Evolutionary conservation across 1,284 basidiomycete genomes (phyloP).

Genomic region (Cryptococcus sp.): DNA sequence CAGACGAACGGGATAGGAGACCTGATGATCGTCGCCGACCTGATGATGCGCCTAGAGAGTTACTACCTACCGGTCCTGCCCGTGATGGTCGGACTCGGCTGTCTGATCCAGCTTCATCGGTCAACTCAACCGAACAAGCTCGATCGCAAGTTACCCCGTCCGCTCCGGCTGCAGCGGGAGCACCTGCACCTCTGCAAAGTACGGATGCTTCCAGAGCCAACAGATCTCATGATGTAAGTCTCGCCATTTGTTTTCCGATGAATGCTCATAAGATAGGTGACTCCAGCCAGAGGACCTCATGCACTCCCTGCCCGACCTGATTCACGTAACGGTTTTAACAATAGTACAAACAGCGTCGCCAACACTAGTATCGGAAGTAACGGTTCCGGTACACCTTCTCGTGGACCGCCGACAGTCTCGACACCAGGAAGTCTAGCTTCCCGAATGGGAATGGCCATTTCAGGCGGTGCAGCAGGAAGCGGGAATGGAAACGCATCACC

Average conservation of each 20-base stretch:
- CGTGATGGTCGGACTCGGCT: too few species aligned
- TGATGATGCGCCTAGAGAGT: not conserved
- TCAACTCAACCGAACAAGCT: not conserved
- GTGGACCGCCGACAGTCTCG: not conserved
- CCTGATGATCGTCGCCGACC: not conserved
- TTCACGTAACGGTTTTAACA: not conserved
- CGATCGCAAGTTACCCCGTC: not conserved
- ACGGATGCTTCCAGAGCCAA: conserved; percentile 25
- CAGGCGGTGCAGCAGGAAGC: not conserved
- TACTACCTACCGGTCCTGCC: not conserved
- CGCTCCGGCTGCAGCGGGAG: not conserved
- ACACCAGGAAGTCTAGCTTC: conserved; percentile 8
- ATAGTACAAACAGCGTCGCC: not conserved
- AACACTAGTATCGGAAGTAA: not conserved
- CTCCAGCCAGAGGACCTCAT: conserved; percentile 4
- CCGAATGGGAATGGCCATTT: conserved; percentile 13
- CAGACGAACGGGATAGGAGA: not conserved
- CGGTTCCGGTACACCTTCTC: not conserved
- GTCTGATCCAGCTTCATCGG: too few species aligned
- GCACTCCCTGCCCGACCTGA: conserved; percentile 13
- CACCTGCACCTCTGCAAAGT: not conserved
- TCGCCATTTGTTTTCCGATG: not conserved
- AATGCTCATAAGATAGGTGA: not conserved
- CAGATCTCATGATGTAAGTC: conserved; percentile 6
- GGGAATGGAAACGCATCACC: not conserved